phyloP scores from a whole-genome alignment of 192 early-diverging fungal species.

The Lobosporangium transversale region DNA sequence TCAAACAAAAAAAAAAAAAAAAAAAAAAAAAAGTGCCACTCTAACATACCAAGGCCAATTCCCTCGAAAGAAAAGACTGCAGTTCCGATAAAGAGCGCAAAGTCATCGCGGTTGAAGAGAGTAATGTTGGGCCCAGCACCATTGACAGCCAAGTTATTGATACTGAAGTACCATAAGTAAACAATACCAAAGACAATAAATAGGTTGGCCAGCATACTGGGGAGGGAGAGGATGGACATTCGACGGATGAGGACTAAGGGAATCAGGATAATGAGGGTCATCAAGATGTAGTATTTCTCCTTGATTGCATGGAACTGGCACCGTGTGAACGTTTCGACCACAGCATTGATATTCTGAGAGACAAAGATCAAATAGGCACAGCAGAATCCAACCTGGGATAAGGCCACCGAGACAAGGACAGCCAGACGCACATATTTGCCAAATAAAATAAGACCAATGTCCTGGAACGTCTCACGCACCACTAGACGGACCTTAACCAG shows the following conservation, averaged over 20 bases:
- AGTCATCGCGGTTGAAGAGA: slow-evolving; percentile 77
- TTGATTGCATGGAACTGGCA: slow-evolving; percentile 69
- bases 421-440: slow-evolving; percentile 68
- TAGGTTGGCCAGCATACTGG: slow-evolving; percentile 87
- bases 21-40: too few relatives aligned
- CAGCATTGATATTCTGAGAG: slow-evolving; percentile 84
- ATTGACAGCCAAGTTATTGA: slow-evolving; percentile 71
- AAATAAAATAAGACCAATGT: slow-evolving; percentile 72
- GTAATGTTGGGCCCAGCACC: slow-evolving; percentile 67
- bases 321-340: slow-evolving; percentile 76
- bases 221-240: slow-evolving; percentile 86
- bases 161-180: slow-evolving; percentile 82
- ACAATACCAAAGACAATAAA: slow-evolving; percentile 90
- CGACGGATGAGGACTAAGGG: slow-evolving; percentile 90
- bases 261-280: slow-evolving; percentile 80
- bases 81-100: slow-evolving; percentile 91
- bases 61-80: slow-evolving; percentile 95
- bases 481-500: slow-evolving; percentile 70
- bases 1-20: background rate
- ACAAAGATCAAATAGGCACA: slow-evolving; percentile 94
- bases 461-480: slow-evolving; percentile 72
- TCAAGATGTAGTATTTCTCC: slow-evolving; percentile 67
- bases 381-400: slow-evolving; percentile 85
- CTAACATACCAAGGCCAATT: slow-evolving; percentile 74
- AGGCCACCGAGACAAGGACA: slow-evolving; percentile 58